Percentiles rank a stretch among this genome's conserved stretches.
Conservation (phyloP, 495 filamentous ascomycete species). For the Sordaria brevicollis region DNA sequence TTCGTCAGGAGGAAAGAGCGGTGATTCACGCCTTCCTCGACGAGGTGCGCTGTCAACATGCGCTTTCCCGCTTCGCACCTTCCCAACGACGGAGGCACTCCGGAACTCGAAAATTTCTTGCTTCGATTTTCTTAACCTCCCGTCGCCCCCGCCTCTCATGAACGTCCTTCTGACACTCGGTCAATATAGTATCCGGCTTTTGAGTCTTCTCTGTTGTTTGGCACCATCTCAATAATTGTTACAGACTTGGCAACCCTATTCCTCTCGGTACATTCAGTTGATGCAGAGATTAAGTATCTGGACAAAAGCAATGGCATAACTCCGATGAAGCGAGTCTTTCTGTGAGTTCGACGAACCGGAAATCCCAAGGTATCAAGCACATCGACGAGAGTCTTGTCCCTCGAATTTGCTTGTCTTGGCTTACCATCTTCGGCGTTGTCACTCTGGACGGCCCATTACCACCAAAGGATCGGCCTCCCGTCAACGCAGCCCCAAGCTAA, state of each 20-base stretch:
- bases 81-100: background rate
- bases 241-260: background rate
- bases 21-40: background rate
- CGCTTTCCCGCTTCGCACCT: background rate
- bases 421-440: background rate
- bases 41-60: background rate
- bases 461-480: background rate
- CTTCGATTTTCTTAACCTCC: too few relatives aligned
- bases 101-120: too few relatives aligned
- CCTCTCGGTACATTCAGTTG: too few relatives aligned
- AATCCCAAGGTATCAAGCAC: too few relatives aligned
- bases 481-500: background rate
- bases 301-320: background rate
- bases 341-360: background rate
- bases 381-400: background rate
- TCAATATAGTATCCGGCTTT: background rate
- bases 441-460: background rate
- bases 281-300: too few relatives aligned
- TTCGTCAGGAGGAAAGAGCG: background rate
- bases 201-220: background rate
- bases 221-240: background rate
- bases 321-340: background rate
- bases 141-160: too few relatives aligned
- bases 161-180: background rate
- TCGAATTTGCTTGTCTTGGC: background rate